phyloP scores from a whole-genome alignment of 345 rosid species.

The Alliaria petiolata region DNA sequence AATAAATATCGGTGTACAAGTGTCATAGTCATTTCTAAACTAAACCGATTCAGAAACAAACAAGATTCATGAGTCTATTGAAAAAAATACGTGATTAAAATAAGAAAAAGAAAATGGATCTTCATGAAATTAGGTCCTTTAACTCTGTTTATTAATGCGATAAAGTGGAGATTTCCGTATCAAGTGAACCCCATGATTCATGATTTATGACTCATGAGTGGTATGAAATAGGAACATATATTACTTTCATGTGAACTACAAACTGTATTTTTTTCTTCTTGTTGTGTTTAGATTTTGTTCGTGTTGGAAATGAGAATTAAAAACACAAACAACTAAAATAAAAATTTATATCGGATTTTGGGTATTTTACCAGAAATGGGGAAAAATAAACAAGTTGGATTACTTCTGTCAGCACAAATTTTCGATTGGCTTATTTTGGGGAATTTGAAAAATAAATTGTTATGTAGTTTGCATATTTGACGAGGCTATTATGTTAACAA shows the following conservation, averaged over 20 bases:
- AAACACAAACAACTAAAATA: background rate
- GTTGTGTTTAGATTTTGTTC: background rate
- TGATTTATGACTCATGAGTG: conserved; percentile 7
- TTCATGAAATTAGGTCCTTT: background rate
- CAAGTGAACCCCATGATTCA: conserved; percentile 27
- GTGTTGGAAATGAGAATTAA: background rate
- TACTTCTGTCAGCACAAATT: too few relatives aligned
- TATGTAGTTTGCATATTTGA: too few relatives aligned
- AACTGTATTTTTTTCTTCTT: background rate
- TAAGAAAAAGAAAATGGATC: background rate
- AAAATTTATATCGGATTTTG: too few relatives aligned
- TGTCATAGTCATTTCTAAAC: too few relatives aligned
- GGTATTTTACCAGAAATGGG: too few relatives aligned
- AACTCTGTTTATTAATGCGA: background rate
- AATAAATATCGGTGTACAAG: background rate
- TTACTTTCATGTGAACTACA: conserved; percentile 22
- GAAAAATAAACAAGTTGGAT: too few relatives aligned
- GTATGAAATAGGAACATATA: conserved; percentile 10
- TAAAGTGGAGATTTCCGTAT: conserved; percentile 15
- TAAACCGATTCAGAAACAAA: background rate
- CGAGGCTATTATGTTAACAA: background rate
- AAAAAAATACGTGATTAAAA: background rate
- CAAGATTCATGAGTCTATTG: conserved; percentile 8
- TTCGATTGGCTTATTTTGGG: too few relatives aligned
- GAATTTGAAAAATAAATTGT: too few relatives aligned